Evolutionary conservation across 345 rosid species (phyloP), one percentile per base, ranked within the genome.

Genomic region (Murraya koenigii): DNA sequence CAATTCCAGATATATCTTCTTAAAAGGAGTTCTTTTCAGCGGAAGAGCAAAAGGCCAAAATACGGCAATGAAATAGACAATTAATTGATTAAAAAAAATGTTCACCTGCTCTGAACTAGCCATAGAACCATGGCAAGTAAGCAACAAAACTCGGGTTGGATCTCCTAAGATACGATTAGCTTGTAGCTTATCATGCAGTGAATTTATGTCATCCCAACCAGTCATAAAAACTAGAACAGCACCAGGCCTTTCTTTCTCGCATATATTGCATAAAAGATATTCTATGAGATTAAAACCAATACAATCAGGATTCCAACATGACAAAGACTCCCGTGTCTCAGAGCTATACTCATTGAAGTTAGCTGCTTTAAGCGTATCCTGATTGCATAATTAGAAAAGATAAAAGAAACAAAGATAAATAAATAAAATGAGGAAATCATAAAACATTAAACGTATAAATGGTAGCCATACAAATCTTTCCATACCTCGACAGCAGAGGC

Each of bases 61-160:
- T 28, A 23, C 25, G 30, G 7, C 8, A 54, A 74, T 66, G 76
- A 71, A 63, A 4, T 35, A 72, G 38, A 79, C 44, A 14, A 61
- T 58, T 15, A 69, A 60, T 71, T 63, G 63, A 66, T 25, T 25
- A 22, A 14, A 35, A 52, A 65, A 23, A 9, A 35, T 65, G 23
- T 23, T 78, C 59, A 95, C 98, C 97, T 95, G 98, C 88, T 95
- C 98, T 73, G 93, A 82, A 84, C 91, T 95, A 77, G 94, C 92
- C 98, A 95, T 93, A 80, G 98, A 92, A 82, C 98, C 97, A 89
- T 95, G 98, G 85, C 98, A 95, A 26, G 94, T 86, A 78, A 91
- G 97, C 84, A 95, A 84, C 82, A 89, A 80, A 84, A 89, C 95
- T 73, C 79, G 84, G 74, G 77, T 76, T 33, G 97, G 88, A 87